Base-by-base conservation (phyloP, 2,329 filamentous ascomycete species). In the Epicoccum nigrum region DNA sequence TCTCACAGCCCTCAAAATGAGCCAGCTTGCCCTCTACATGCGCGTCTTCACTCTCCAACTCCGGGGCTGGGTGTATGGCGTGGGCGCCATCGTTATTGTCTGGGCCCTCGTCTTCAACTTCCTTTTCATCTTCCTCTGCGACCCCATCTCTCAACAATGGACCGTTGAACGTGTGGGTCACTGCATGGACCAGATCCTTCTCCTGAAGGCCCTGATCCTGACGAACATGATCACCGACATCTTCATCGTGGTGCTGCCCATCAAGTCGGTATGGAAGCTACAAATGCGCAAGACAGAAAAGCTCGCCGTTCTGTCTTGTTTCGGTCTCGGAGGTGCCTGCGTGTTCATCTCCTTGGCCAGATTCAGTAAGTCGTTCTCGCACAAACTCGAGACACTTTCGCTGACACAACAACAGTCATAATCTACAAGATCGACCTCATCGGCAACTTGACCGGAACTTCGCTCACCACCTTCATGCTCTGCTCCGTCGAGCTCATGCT, bases 281-380 rank as follows among this genome's bases (percentile, higher is more conserved):
- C 60, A 63, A 20, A 63, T 63, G 60, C 51, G 60, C 3, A 63
- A 60, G 47, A 62, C 60, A 11, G 60, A 63, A 27, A 63, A 63
- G 25, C 49, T 63, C 4, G 60, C 60, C 12, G 60, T 63, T 1
- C 11, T 63, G 40, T 51, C 60, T 15, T 63, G 60, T 43, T 63
- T 63, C 34, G 55, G 59, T 12, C 32, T 63, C 2, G 60, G 60
- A 30, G 38, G 59, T 42, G 60, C 59, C 7, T 63, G 45, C 13
- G 34, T 54, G 7, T 13, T 62, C 21, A 63, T 63, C n/a, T 57
- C 59, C 30, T 48, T 63, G n/a, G 60, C 60, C 8, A 40, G 60
- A 9, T 62, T 63, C 31, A 55, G 52, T 55, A 32, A 34, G 47
- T 48, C 4, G 7, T 12, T 17, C 20, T 21, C 17, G 4, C n/a